phyloP scores from a whole-genome alignment of 768 basidiomycete species.

The Pleurotus salmoneostramineus region DNA sequence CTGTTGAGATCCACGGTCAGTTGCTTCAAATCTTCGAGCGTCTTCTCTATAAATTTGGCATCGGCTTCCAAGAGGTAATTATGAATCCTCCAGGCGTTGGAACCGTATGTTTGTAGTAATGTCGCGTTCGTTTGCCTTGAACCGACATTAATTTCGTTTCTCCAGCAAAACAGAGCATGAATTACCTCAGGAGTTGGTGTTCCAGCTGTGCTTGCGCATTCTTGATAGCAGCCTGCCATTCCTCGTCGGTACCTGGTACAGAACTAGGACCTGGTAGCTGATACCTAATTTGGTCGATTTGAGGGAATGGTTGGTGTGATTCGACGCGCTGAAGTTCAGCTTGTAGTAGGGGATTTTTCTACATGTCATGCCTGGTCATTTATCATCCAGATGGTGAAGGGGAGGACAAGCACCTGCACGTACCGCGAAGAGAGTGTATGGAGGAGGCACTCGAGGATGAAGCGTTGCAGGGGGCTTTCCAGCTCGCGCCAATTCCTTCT shows the following conservation, averaged over 20 bases:
- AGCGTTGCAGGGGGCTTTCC: constrained; percentile 54
- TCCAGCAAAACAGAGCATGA: constrained; percentile 10
- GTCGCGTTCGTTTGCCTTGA: constrained; percentile 78
- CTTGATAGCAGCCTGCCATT: constrained; percentile 70
- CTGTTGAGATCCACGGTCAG: constrained; percentile 84
- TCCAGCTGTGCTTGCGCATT: constrained; percentile 83
- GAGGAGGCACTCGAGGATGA: constrained; percentile 70
- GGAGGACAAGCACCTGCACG: constrained; percentile 33
- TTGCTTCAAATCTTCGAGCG: constrained; percentile 75
- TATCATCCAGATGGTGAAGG: constrained; percentile 4
- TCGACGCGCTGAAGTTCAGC: constrained; percentile 77
- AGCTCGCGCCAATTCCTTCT: constrained; percentile 72
- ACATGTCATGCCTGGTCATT: constrained; percentile 4
- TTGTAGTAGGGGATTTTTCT: constrained; percentile 69
- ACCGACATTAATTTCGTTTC: constrained; percentile 6
- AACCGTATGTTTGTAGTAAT: constrained; percentile 79
- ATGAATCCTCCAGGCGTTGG: constrained; percentile 89
- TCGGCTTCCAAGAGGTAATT: constrained; percentile 85
- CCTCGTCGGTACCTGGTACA: constrained; percentile 62
- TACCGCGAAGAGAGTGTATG: constrained; percentile 65
- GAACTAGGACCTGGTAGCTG: constrained; percentile 66
- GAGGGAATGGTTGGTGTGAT: constrained; percentile 56
- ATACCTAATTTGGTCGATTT: constrained; percentile 71
- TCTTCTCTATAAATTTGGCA: constrained; percentile 64
- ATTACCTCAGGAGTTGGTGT: constrained; percentile 78